Evolutionary conservation across 768 basidiomycete species (phyloP).

Genomic region (Lentinula detonsa): DNA sequence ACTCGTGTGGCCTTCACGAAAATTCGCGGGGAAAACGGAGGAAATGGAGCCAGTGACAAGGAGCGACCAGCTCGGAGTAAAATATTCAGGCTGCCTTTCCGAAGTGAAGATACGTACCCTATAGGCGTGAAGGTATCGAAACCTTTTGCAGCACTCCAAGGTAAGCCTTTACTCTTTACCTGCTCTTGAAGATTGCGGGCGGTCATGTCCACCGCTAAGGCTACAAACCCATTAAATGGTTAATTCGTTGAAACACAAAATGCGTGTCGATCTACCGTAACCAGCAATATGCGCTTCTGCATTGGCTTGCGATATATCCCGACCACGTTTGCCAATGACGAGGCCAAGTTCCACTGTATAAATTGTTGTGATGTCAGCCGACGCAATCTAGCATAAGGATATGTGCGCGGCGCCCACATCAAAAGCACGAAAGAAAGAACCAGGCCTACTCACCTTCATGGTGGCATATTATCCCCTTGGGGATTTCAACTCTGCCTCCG

Average conservation of each 20-base stretch:
- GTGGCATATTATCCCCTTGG: constrained; percentile 75
- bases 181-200: constrained; percentile 92
- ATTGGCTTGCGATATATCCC: constrained; percentile 69
- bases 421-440: neutral
- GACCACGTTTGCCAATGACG: constrained; percentile 85
- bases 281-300: constrained; percentile 84
- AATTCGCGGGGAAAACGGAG: neutral
- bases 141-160: constrained; percentile 96
- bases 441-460: constrained; percentile 68
- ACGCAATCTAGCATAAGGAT: neutral
- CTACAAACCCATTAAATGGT: constrained; percentile 29
- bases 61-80: neutral
- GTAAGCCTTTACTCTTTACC: constrained; percentile 89
- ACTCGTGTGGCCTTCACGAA: neutral
- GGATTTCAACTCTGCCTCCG: constrained; percentile 82
- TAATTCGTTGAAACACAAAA: neutral
- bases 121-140: constrained; percentile 96
- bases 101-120: constrained; percentile 41
- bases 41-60: neutral
- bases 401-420: neutral
- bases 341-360: constrained; percentile 87
- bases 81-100: too few species aligned
- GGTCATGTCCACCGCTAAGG: constrained; percentile 94
- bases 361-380: neutral
- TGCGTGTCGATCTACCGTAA: constrained; percentile 53